These are phyloP conservation scores for Ophiosphaerella herpotricha DNA, from an alignment of 2,329 filamentous ascomycete species.

Conservation along the genomic window DNA sequence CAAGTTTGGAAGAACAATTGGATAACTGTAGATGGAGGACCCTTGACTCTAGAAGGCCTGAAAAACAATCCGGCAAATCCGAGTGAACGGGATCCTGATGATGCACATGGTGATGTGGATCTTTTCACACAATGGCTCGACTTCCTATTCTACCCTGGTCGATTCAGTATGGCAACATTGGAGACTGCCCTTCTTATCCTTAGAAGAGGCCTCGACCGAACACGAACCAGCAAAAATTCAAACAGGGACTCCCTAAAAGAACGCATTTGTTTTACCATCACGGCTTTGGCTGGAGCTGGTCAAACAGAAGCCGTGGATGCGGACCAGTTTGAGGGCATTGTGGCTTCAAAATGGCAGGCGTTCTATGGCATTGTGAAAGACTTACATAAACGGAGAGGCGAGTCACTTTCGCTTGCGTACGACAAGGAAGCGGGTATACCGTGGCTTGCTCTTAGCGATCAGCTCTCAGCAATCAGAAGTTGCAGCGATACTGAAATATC, in stretches of 20 bases:
- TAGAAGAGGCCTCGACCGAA: slow-evolving; percentile 62
- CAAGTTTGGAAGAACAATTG: slow-evolving; percentile 67
- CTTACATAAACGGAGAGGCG: slow-evolving; percentile 82
- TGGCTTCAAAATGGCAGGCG: slow-evolving; percentile 83
- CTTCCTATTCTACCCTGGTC: slow-evolving; percentile 80
- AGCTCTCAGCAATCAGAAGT: slow-evolving; percentile 75
- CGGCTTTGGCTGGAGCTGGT: slow-evolving; percentile 68
- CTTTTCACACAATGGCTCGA: slow-evolving; percentile 79
- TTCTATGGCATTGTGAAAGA: slow-evolving; percentile 87
- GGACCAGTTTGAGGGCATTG: slow-evolving; percentile 72
- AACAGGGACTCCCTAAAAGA: slow-evolving; percentile 68
- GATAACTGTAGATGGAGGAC: slow-evolving; percentile 51
- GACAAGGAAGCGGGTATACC: slow-evolving; percentile 73
- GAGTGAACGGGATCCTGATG: slow-evolving; percentile 36
- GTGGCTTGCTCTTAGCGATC: slow-evolving; percentile 85
- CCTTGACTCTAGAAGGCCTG: slow-evolving; percentile 48
- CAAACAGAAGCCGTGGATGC: slow-evolving; percentile 72
- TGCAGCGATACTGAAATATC: slow-evolving; percentile 80
- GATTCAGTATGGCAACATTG: slow-evolving; percentile 77
- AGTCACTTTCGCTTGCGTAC: slow-evolving; percentile 76
- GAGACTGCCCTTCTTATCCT: slow-evolving; percentile 85
- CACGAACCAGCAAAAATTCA: slow-evolving; percentile 11
- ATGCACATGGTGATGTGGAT: slow-evolving; percentile 55
- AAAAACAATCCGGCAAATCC: slow-evolving; percentile 46
- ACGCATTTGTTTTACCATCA: slow-evolving; percentile 73